phyloP scores from a whole-genome alignment of 1,139 yeast genomes.

The Schizosaccharomyces versatilis region DNA sequence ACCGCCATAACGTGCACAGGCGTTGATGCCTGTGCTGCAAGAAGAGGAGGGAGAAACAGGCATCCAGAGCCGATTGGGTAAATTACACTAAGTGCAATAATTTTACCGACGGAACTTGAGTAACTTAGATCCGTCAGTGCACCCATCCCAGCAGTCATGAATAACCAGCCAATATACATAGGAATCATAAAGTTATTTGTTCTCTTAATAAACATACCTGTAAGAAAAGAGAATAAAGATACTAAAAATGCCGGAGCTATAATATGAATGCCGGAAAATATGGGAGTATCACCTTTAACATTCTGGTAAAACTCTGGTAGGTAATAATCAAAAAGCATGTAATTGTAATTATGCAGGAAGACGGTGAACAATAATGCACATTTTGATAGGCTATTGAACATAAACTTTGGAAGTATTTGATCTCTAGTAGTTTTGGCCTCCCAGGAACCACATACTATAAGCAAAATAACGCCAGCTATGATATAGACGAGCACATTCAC shows the following conservation, averaged over 20 bases:
- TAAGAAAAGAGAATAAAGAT: conserved; percentile 26
- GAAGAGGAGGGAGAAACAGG: conserved; percentile 29
- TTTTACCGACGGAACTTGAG: conserved; percentile 25
- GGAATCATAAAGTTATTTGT: conserved; percentile 30
- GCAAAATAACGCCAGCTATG: conserved; percentile 29
- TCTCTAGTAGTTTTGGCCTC: conserved; percentile 26
- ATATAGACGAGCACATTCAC: conserved; percentile 35
- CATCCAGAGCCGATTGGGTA: conserved; percentile 36
- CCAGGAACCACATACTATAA: conserved; percentile 26
- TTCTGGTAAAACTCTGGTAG: conserved; percentile 38
- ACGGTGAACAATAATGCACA: conserved; percentile 23
- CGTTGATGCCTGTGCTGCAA: conserved; percentile 34
- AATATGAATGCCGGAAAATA: conserved; percentile 37
- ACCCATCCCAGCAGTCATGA: conserved; percentile 34
- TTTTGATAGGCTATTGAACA: conserved; percentile 22
- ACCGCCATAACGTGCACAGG: conserved; percentile 21
- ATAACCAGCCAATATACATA: conserved; percentile 24
- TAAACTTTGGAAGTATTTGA: conserved; percentile 29
- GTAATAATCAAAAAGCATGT: conserved; percentile 27
- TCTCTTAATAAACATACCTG: conserved; percentile 28
- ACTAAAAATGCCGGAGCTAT: conserved; percentile 34
- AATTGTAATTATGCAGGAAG: conserved; percentile 25
- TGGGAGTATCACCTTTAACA: conserved; percentile 27
- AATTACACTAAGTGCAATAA: conserved; percentile 25
- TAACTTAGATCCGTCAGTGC: conserved; percentile 24